These are phyloP conservation scores for Akanthomyces lecanii DNA, from an alignment of 2,329 filamentous ascomycete genomes.

Conservation along the genomic window DNA sequence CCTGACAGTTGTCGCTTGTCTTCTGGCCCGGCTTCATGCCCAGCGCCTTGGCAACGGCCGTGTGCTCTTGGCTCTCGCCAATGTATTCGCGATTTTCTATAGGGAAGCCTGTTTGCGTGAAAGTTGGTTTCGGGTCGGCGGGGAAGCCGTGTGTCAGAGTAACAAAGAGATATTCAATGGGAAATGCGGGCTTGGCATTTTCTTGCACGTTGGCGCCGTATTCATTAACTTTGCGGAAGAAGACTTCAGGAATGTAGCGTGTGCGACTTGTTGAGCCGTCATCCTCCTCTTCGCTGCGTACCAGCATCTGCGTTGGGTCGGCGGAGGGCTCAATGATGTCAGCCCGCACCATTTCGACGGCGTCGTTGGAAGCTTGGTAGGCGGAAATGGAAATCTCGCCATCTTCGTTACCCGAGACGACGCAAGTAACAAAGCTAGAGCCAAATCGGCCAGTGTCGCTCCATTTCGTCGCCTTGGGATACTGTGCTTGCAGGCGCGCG, in stretches of 20 bases:
- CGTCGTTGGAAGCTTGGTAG: constrained; percentile 92
- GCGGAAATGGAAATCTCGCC: constrained; percentile 85
- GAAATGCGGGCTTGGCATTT: constrained; percentile 93
- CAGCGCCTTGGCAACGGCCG: constrained; percentile 63
- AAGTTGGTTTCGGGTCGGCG: constrained; percentile 69
- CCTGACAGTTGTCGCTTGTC: constrained; percentile 56
- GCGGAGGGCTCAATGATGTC: constrained; percentile 94
- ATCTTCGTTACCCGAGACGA: constrained; percentile 87
- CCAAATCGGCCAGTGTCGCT: constrained; percentile 91
- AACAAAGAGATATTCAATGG: constrained; percentile 92
- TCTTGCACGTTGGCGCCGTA: constrained; percentile 95
- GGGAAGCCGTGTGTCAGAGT: constrained; percentile 97
- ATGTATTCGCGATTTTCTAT: constrained; percentile 88
- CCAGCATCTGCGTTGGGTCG: constrained; percentile 89
- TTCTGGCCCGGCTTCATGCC: constrained; percentile 58
- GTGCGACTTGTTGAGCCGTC: constrained; percentile 63
- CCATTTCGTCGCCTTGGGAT: constrained; percentile 93
- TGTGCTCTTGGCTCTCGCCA: constrained; percentile 78
- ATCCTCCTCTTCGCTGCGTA: constrained; percentile 86
- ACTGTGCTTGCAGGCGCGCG: constrained; percentile 77
- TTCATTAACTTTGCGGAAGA: constrained; percentile 92
- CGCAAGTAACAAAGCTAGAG: constrained; percentile 94
- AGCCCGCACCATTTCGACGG: constrained; percentile 93
- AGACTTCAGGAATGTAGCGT: constrained; percentile 94
- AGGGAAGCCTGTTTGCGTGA: constrained; percentile 71